Base-by-base conservation (phyloP, 208 protist genomes). In the Giardia muris region DNA sequence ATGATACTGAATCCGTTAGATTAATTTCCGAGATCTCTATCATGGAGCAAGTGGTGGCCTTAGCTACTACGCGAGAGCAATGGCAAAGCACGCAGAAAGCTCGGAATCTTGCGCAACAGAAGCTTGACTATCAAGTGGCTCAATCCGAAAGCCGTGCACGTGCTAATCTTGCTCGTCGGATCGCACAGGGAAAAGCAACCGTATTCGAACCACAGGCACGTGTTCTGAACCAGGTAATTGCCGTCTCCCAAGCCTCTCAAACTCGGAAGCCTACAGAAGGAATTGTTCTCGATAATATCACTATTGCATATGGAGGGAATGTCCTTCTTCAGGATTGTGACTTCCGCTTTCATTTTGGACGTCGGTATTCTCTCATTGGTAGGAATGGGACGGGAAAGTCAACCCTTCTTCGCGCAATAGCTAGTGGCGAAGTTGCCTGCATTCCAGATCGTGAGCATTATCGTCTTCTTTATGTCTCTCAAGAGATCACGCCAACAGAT, bases 351-450 rank as follows among this genome's bases (percentile, higher is more conserved):
- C 92, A 94, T 87, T 92, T 92, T 45, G 95, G 95, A 45, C 92
- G 86, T 67, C 90, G 94, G 43, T 96, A 96, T 93, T 95, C 94
- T 88, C 86, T 97, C 0, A 95, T 97, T 2, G 97, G 96, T 0
- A 94, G 95, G 1, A 97, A 97, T 93, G 97, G 97, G 2, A 96
- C 96, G 90, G 97, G 97, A 87, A 97, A 97, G 95, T 97, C 97
- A 1, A 97, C 96, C 42, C 94, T 97, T 92, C 94, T 97, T 92
- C 94, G 95, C 19, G 95, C 95, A 44, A 94, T 97, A 4, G 96
- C 95, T 43, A 92, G 94, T 57, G 87, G 48, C 0, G 86, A 89
- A 46, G 48, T 90, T 47, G 42, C n/a, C n/a, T 90, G 87, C 44
- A 90, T 90, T 46, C 46, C 92, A 19, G 43, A 93, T 91, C 0